Evolutionary conservation across 257 asterid genomes (phyloP).

Genomic region (Przewalskia tangutica): DNA sequence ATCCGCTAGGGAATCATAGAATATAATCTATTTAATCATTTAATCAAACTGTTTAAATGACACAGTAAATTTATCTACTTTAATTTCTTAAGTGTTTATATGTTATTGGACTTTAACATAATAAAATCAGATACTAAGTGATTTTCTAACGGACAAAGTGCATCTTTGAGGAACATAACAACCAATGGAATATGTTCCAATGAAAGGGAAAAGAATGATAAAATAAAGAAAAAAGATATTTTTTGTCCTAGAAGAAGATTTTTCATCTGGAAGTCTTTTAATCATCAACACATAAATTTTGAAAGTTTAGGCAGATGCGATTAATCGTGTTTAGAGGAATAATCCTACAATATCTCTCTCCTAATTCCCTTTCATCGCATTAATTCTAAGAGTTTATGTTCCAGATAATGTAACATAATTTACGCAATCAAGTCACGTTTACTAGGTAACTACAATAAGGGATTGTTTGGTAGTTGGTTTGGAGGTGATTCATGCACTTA

Average conservation of each 20-base stretch:
- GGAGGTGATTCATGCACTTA: too few relatives aligned
- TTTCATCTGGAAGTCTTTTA: constrained; percentile 1
- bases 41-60: not conserved
- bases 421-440: too few relatives aligned
- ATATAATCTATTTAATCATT: not conserved
- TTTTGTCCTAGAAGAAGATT: not conserved
- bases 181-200: not conserved
- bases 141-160: not conserved
- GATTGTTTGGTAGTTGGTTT: too few relatives aligned
- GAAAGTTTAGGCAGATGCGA: not conserved
- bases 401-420: too few relatives aligned
- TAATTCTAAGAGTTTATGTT: not conserved
- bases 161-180: constrained; percentile 1
- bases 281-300: not conserved
- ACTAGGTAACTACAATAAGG: too few relatives aligned
- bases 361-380: not conserved
- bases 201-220: not conserved
- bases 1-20: not conserved
- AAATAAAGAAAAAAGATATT: not conserved
- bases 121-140: not conserved
- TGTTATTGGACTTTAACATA: constrained; percentile 8
- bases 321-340: constrained; percentile 8
- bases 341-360: not conserved
- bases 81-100: not conserved
- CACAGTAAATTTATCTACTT: not conserved